Evolutionary conservation across 495 filamentous ascomycete species (phyloP).

Genomic region (Lasiosphaeria miniovina): DNA sequence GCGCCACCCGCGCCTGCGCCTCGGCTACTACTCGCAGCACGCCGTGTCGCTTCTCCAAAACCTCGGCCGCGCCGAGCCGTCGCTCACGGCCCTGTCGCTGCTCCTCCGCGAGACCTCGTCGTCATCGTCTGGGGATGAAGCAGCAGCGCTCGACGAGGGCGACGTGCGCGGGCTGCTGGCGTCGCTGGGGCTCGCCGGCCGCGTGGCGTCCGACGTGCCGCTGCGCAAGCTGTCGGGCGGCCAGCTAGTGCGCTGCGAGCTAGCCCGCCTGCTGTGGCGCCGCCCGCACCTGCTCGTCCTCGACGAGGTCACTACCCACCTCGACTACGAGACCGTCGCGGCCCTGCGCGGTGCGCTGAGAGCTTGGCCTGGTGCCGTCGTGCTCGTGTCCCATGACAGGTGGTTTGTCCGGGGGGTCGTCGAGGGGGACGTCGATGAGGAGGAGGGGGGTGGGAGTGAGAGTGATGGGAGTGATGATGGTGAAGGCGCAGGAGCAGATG

Average conservation of each 20-base stretch:
- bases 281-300: constrained; percentile 72
- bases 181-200: constrained; percentile 62
- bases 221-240: constrained; percentile 68
- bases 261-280: constrained; percentile 65
- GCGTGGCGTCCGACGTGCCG: constrained; percentile 66
- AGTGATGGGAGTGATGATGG: constrained; percentile 39
- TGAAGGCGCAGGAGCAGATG: constrained; percentile 21
- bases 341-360: constrained; percentile 64
- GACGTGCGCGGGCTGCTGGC: constrained; percentile 59
- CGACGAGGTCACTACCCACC: constrained; percentile 83
- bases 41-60: constrained; percentile 65
- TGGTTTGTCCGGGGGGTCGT: constrained; percentile 69
- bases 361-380: constrained; percentile 64
- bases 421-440: constrained; percentile 59
- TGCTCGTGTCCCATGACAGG: constrained; percentile 74
- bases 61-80: constrained; percentile 31
- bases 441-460: constrained; percentile 44
- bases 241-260: constrained; percentile 72
- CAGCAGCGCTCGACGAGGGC: constrained; percentile 54
- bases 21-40: constrained; percentile 77
- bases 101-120: constrained; percentile 41
- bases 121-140: background rate
- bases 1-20: constrained; percentile 60
- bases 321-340: constrained; percentile 73
- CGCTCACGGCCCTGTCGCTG: constrained; percentile 59